Evolutionary conservation across 164 flowering plant genomes (phyloP).

Genomic region (Stephania yunnanensis): DNA sequence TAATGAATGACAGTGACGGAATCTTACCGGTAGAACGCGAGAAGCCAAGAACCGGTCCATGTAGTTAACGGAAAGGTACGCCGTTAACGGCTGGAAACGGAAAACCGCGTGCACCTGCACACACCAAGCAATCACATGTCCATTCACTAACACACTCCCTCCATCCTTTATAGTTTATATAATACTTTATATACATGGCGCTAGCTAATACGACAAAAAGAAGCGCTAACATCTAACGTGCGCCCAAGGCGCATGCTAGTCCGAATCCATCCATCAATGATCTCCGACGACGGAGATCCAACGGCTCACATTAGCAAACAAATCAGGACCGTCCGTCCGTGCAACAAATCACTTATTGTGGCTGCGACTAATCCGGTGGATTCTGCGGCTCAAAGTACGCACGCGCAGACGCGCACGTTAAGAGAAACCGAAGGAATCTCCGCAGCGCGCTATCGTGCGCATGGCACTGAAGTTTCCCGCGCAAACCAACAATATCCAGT

Average conservation of each 20-base stretch:
- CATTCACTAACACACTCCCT: background rate
- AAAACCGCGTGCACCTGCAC: conserved; percentile 64
- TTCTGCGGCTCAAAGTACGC: background rate
- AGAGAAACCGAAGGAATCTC: background rate
- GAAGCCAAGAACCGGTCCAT: conserved; percentile 75
- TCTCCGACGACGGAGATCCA: background rate
- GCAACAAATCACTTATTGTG: background rate
- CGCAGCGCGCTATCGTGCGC: conserved; percentile 4
- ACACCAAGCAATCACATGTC: background rate
- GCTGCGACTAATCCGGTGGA: background rate
- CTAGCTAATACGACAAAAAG: background rate
- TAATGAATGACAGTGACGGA: conserved; percentile 12
- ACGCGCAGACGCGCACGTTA: conserved; percentile 11
- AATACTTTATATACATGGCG: no score
- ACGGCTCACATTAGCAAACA: background rate
- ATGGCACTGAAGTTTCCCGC: background rate
- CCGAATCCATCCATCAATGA: background rate
- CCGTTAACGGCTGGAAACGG: conserved; percentile 79
- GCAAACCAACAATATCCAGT: background rate
- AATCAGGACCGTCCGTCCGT: background rate
- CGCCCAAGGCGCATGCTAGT: background rate
- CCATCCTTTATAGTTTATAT: background rate
- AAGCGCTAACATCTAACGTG: conserved; percentile 9
- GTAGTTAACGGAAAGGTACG: conserved; percentile 89
- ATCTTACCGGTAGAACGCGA: conserved; percentile 66